A percentile compares a stretch with the other conserved stretches of the same genome.
phyloP scores from a whole-genome alignment of 1,139 yeast genomes.

The Taiozyma sp. region DNA sequence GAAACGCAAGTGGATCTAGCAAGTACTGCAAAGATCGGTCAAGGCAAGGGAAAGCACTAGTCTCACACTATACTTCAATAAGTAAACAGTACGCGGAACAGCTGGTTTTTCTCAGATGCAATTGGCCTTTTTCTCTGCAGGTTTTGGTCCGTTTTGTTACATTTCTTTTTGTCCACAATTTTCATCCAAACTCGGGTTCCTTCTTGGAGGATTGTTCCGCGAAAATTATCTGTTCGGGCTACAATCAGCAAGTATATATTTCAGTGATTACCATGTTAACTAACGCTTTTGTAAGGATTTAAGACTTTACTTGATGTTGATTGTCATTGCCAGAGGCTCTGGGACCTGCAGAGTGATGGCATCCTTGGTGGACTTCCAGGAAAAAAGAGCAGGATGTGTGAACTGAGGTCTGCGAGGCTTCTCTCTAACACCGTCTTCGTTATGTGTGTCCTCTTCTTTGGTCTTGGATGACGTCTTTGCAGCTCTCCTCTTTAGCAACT shows the following conservation, averaged over 20 bases:
- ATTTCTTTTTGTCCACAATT: background rate
- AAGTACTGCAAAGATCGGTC: background rate
- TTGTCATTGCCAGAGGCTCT: constrained; percentile 5
- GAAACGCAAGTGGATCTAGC: background rate
- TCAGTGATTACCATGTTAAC: background rate
- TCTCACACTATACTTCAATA: background rate
- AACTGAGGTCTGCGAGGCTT: constrained; percentile 34
- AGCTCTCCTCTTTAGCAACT: constrained; percentile 79
- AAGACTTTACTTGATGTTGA: background rate
- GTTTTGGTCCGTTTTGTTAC: background rate
- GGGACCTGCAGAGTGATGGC: constrained; percentile 24
- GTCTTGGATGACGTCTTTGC: constrained; percentile 30
- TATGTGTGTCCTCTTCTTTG: constrained; percentile 35
- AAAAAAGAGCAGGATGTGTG: constrained; percentile 43
- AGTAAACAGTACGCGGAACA: background rate
- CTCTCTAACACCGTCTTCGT: constrained; percentile 30
- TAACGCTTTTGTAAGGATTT: background rate
- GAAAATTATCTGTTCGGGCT: background rate
- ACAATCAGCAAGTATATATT: background rate
- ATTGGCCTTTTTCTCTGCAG: background rate
- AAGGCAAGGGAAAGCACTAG: background rate
- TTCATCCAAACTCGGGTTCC: background rate
- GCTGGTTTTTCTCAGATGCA: background rate
- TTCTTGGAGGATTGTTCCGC: background rate
- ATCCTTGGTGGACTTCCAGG: constrained; percentile 33